These are phyloP conservation scores for Stephania cephalantha DNA, from an alignment of 164 flowering plant genomes.

Conservation along the genomic window DNA sequence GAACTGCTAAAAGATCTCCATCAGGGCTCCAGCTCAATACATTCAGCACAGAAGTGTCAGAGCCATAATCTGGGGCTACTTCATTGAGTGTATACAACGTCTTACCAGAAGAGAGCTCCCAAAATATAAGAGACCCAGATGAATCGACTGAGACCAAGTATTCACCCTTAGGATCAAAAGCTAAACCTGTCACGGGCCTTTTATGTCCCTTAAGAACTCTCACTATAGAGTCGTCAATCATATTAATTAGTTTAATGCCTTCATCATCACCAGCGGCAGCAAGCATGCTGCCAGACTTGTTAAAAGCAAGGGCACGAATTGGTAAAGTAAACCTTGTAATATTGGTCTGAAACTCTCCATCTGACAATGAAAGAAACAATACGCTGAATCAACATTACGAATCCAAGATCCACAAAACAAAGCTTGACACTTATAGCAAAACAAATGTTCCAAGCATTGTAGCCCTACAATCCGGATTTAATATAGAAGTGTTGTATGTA, in stretches of 20 bases:
- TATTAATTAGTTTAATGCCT: conserved; percentile 85
- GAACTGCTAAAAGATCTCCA: conserved; percentile 81
- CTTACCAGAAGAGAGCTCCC: conserved; percentile 83
- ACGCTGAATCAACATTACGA: background rate
- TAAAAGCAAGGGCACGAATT: conserved; percentile 80
- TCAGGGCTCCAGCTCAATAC: conserved; percentile 91
- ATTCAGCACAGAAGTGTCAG: conserved; percentile 51
- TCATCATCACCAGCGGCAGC: conserved; percentile 99
- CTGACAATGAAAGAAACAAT: conserved; percentile 28
- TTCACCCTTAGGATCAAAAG: conserved; percentile 80
- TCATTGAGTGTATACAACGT: conserved; percentile 55
- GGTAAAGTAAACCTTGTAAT: conserved; percentile 93
- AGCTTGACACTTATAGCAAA: background rate
- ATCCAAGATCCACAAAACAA: background rate
- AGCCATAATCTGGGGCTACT: conserved; percentile 62
- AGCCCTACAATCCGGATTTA: no score
- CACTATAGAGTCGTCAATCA: conserved; percentile 85
- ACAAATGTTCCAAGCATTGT: background rate
- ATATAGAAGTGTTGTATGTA: no score
- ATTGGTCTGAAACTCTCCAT: conserved; percentile 90
- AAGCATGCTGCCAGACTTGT: conserved; percentile 80
- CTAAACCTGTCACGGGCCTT: conserved; percentile 70
- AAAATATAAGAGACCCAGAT: conserved; percentile 64
- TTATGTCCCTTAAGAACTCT: conserved; percentile 93
- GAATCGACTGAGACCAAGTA: conserved; percentile 88